These are phyloP conservation scores for Flaveria robusta DNA, from an alignment of 129 eudicot species.

Conservation along the genomic window DNA sequence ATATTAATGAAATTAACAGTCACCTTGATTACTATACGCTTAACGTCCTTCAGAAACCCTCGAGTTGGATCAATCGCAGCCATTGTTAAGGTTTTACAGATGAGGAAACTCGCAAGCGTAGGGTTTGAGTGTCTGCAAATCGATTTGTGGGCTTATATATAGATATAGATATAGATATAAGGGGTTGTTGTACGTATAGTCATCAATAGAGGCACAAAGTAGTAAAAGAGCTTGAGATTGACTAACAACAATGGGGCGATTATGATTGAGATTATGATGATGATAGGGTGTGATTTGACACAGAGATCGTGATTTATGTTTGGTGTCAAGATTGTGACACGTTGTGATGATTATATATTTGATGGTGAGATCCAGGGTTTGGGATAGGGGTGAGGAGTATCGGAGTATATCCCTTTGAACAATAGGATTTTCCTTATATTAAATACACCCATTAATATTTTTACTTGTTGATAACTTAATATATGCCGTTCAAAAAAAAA, in stretches of 20 bases:
- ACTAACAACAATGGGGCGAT: conserved; percentile 9
- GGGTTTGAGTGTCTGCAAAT: conserved; percentile 28
- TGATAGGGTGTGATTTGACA: conserved; percentile 10
- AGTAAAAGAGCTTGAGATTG: conserved; percentile 6
- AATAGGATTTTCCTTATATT: background rate
- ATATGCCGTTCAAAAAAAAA: too few species aligned
- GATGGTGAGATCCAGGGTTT: background rate
- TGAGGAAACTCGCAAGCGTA: conserved; percentile 39
- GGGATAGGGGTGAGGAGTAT: background rate
- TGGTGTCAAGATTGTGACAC: conserved; percentile 7
- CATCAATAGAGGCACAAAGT: conserved; percentile 13
- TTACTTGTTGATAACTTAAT: too few species aligned
- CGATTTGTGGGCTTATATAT: background rate
- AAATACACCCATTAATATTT: too few species aligned
- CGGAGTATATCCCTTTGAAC: background rate
- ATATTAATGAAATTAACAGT: conserved; percentile 12
- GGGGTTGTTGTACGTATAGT: conserved; percentile 24
- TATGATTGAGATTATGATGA: conserved; percentile 30
- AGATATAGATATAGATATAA: background rate
- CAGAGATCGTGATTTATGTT: background rate
- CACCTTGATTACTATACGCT: conserved; percentile 81
- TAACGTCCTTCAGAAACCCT: conserved; percentile 71
- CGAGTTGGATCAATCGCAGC: conserved; percentile 69
- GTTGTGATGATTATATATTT: background rate
- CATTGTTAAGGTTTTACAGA: conserved; percentile 32